Conservation (phyloP, 23 red algal genomes). For the Gracilaria gracilis region DNA sequence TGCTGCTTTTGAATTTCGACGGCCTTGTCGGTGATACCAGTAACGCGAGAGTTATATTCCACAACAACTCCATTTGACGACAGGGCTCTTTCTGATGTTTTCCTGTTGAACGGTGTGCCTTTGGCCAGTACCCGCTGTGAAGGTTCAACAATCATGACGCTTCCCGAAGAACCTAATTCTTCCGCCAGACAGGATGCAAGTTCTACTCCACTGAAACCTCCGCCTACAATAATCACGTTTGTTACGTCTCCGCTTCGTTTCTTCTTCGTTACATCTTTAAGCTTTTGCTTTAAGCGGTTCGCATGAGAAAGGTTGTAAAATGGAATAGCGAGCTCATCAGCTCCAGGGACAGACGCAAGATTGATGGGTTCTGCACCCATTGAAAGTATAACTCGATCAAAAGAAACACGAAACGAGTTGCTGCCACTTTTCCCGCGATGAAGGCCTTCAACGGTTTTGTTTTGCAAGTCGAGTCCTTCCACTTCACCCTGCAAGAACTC, state of each 20-base stretch:
- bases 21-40: slow-evolving; percentile 36
- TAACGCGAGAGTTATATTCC: slow-evolving; percentile 63
- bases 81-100: slow-evolving; percentile 50
- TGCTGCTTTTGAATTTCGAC: slow-evolving; percentile 40
- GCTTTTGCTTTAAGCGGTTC: slow-evolving; percentile 49
- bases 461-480: slow-evolving; percentile 66
- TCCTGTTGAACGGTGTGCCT: slow-evolving; percentile 67
- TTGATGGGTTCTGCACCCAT: slow-evolving; percentile 63
- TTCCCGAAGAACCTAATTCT: slow-evolving; percentile 57
- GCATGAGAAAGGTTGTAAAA: slow-evolving; percentile 75
- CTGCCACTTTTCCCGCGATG: slow-evolving; percentile 17
- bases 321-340: slow-evolving; percentile 80
- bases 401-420: slow-evolving; percentile 54
- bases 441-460: slow-evolving; percentile 30
- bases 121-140: slow-evolving; percentile 62
- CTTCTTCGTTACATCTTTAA: slow-evolving; percentile 9
- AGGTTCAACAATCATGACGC: slow-evolving; percentile 81
- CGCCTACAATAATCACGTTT: slow-evolving; percentile 87
- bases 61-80: slow-evolving; percentile 49
- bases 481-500: slow-evolving; percentile 71
- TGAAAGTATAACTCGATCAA: slow-evolving; percentile 84
- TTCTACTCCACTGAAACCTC: slow-evolving; percentile 91
- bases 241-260: slow-evolving; percentile 40
- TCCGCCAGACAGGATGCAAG: slow-evolving; percentile 89
- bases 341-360: slow-evolving; percentile 64